Conservation (phyloP, 331 rosid genomes). For the Stylosanthes scabra region DNA sequence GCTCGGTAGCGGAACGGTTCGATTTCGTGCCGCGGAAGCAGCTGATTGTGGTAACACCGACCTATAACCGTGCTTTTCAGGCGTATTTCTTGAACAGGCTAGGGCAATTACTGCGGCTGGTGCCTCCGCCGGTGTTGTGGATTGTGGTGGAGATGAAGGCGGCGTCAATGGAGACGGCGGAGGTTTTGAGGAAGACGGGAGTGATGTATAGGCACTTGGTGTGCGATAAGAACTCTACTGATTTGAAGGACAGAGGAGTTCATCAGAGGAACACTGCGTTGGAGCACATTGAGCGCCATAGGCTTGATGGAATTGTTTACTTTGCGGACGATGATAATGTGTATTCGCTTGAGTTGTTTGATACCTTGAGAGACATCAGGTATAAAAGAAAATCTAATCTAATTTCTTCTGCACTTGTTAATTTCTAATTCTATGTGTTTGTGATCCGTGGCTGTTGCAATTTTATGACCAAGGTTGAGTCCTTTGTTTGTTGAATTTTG, state of each 20-base stretch:
- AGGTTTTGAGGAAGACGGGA: constrained; percentile 87
- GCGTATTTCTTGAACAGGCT: constrained; percentile 79
- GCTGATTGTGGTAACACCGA: constrained; percentile 87
- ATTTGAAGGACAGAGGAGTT: constrained; percentile 90
- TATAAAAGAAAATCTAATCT: constrained; percentile 27
- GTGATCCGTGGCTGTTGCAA: constrained; percentile 20
- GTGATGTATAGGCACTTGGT: constrained; percentile 95
- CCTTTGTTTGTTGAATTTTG: constrained; percentile 29
- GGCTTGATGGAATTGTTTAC: constrained; percentile 90
- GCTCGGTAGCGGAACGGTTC: constrained; percentile 24
- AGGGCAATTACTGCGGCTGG: constrained; percentile 79
- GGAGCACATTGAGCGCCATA: constrained; percentile 89
- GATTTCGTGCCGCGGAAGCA: constrained; percentile 74
- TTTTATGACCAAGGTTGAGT: neutral
- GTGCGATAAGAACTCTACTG: constrained; percentile 65
- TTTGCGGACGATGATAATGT: constrained; percentile 95
- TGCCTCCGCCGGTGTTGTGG: constrained; percentile 87
- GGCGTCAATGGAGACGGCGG: constrained; percentile 93
- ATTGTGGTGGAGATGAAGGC: constrained; percentile 84
- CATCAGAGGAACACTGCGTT: constrained; percentile 93
- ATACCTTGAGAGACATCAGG: constrained; percentile 80
- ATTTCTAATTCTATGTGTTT: neutral
- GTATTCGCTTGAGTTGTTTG: constrained; percentile 81
- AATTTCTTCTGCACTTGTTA: neutral
- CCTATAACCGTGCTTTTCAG: constrained; percentile 76